Evolutionary conservation across 1,139 yeast genomes (phyloP), one percentile per base, ranked within the genome.

Genomic region (Candida smagusa): DNA sequence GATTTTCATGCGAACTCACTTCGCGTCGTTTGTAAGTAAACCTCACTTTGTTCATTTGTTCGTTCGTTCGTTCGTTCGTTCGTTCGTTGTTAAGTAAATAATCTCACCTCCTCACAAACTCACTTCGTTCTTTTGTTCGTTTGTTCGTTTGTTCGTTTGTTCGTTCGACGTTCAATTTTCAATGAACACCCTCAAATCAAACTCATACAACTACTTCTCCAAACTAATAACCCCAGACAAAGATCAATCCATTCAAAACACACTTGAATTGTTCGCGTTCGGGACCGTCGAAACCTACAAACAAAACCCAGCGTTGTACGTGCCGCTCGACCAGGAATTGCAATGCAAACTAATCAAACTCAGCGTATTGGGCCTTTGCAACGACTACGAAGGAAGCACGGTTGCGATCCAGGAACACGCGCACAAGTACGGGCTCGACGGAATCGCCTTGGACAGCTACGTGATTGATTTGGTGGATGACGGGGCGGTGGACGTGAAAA

Each of bases 231-330:
- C 28, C 8, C 13, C 22, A 8, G 32, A 33, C 6, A 29, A 36
- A 16, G 41, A 35, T 19, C 34, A 26, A 5, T 13, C 23, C 6
- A 33, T 37, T 6, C 34, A 31, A 13, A 35, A 58, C 36, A 57
- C 66, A 1, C 37, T 65, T 7, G 75, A 69, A 47, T 53, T 69
- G 33, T 68, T 66, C 42, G 53, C 72, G 2, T 68, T 63, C 47
- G 74, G 75, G 2, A 54, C 58, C 32, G 52, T 54, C 26, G 40
- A 47, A 7, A 57, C 61, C 32, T 68, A 65, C 44, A 29, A 47
- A 9, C 41, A 50, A 31, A 50, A 61, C 41, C 44, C 45, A 12
- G 39, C 33, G 1, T 36, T 44, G 12, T 64, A 33, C 39, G 34
- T 54, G 7, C 11, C 26, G 3, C 45, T 57, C 24, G 46, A 54